Base-by-base conservation (phyloP, 495 filamentous ascomycete species). In the Poronia punctata region DNA sequence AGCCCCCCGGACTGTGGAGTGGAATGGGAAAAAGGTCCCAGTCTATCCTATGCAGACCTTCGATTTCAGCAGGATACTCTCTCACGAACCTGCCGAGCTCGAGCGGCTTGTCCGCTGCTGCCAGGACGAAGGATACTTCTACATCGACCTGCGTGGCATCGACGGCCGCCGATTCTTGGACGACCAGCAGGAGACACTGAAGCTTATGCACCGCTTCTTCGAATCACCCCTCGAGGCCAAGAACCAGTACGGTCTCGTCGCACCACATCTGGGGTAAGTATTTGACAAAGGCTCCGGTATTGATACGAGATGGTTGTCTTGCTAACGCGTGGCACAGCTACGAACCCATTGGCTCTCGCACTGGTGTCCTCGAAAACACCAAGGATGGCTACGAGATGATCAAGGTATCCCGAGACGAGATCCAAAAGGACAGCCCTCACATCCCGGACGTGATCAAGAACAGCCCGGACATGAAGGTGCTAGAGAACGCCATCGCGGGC, bases 321-420 rank as follows among this genome's bases (percentile, higher is more conserved):
- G n/a, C n/a, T n/a, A n/a, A n/a, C n/a, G n/a, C n/a, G n/a, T n/a
- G n/a, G 25, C 38, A 38, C n/a, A 56, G 69, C 18, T 75, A 75
- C 43, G 68, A 76, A 54, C 70, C 71, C 18, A 46, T 69, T n/a
- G 68, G 68, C 39, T 67, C 48, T 25, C 65, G 66, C 28, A 70
- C 61, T 7, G 72, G 72, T 41, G 71, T 65, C 34, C 61, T 67
- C 12, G 59, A 60, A 20, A 57, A 64, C 48, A 70, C 64, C 56
- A 70, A 66, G 56, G 71, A 75, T 50, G 68, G 69, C 15, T 73
- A 71, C 43, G 71, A 75, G 62, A 73, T 69, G 66, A 59, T 74
- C 48, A 74, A 73, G 60, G 69, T 61, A 10, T 66, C 65, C 31
- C 64, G 67, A 5, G 67, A 70, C 45, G 67, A 70, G 57, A 67